Evolutionary conservation across 164 flowering plant genomes (phyloP), one percentile per base, ranked within the genome.

Genomic region (Umbilicus rupestris): DNA sequence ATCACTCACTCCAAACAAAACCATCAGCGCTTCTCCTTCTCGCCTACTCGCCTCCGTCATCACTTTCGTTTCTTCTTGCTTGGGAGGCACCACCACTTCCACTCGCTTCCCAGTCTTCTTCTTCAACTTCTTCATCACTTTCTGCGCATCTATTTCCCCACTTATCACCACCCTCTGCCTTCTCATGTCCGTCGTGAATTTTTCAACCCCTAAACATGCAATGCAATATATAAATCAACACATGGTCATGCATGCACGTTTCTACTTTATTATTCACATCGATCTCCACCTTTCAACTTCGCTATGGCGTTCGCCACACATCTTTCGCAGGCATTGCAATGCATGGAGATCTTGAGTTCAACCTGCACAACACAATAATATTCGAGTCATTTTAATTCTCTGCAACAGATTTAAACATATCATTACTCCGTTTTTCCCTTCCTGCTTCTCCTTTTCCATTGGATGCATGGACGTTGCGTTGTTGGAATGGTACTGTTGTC

Each of bases 41-140:
- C 52, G 24, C 24, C 52, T 7, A 24, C 19, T 6, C 52, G 20
- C 5, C 10, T 50, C 15, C 57, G 22, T 20, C 28, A 1, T 1
- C 57, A 22, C 57, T 8, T 7, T 50, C 29, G 22, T 26, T 2
- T 14, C 6, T 50, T 50, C 29, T 50, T 20, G 57, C 8, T 50
- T 22, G 12, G 28, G 57, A 50, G 29, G 57, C 7, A 14, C 28
- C 28, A 50, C 28, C 28, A 50, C 9, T 50, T 50, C 57, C 12
- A 50, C 57, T 22, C 4, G 57, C 57, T 50, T 50, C 26, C 57
- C 57, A 8, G 57, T 50, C 29, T 50, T 50, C 57, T 50, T 50
- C 57, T 50, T 50, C 29, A 50, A 50, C 28, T 50, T 50, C 29
- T 50, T 50, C 28, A 50, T 50, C 57, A 50, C 29, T 26, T 44